Conservation (phyloP, 306 rosid genomes). For the Cucurbita maxima region DNA sequence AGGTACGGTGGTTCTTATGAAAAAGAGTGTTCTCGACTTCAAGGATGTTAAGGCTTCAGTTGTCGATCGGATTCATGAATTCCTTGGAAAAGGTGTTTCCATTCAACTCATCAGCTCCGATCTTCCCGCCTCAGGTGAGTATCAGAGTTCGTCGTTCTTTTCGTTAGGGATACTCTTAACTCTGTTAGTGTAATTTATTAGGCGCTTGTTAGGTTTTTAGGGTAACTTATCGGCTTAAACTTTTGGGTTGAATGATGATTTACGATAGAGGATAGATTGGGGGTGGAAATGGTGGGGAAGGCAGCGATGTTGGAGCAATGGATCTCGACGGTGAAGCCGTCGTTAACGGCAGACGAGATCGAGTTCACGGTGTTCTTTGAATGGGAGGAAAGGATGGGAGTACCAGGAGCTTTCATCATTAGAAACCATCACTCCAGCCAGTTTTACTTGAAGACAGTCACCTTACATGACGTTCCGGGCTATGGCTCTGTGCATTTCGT, state of each 20-base stretch:
- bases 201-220: neutral
- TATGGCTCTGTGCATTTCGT: conserved; percentile 45
- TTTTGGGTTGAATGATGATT: neutral
- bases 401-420: conserved; percentile 60
- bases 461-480: conserved; percentile 49
- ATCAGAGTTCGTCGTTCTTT: too few species aligned
- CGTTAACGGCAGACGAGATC: conserved; percentile 24
- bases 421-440: conserved; percentile 59
- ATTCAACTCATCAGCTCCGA: conserved; percentile 43
- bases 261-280: conserved; percentile 20
- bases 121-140: conserved; percentile 43
- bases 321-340: conserved; percentile 32
- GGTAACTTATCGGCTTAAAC: neutral
- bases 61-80: conserved; percentile 67
- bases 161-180: too few species aligned
- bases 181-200: neutral
- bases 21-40: conserved; percentile 61
- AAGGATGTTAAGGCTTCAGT: conserved; percentile 49
- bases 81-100: conserved; percentile 67
- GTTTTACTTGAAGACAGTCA: conserved; percentile 55
- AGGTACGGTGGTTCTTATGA: conserved; percentile 58
- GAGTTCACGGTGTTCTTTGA: conserved; percentile 33
- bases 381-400: conserved; percentile 65
- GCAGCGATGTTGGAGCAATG: conserved; percentile 51
- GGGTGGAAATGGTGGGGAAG: conserved; percentile 39